phyloP scores from a whole-genome alignment of 192 early-diverging fungal species.

The Mortierella claussenii region DNA sequence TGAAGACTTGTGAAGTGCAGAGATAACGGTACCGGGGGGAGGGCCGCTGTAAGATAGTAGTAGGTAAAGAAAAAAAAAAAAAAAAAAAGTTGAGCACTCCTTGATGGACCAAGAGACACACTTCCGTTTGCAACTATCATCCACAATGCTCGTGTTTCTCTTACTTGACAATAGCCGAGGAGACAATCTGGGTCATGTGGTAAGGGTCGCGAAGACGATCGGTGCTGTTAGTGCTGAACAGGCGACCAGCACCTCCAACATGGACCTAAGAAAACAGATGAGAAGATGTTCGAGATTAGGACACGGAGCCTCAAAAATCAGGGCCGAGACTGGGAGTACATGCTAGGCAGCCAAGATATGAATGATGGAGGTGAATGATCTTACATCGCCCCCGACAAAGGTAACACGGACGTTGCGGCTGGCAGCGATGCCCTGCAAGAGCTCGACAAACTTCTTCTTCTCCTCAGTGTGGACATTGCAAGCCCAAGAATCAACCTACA shows the following conservation, averaged over 20 bases:
- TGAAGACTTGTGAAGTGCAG: conserved; percentile 72
- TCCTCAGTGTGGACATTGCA: conserved; percentile 73
- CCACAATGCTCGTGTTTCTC: no score
- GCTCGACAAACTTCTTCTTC: conserved; percentile 71
- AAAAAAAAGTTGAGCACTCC: no score
- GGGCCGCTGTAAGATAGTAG: conserved; percentile 47
- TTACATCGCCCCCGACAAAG: conserved; percentile 87
- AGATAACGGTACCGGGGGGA: conserved; percentile 75
- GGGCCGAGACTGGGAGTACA: no score
- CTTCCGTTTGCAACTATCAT: no score
- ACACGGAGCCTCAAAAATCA: background rate
- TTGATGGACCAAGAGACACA: no score
- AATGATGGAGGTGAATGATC: no score
- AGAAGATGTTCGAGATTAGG: background rate
- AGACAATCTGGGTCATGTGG: conserved; percentile 84
- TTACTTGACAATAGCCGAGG: conserved; percentile 83
- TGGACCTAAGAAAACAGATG: conserved; percentile 55
- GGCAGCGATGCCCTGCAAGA: conserved; percentile 73
- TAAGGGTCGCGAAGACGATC: conserved; percentile 70
- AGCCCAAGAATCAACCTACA: conserved; percentile 49
- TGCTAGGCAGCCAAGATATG: no score
- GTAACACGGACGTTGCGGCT: conserved; percentile 73
- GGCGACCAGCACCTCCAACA: conserved; percentile 70
- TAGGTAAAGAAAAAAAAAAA: conserved; percentile 6
- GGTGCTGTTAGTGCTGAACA: conserved; percentile 64